Evolutionary conservation across 345 rosid species (phyloP).

Genomic region (Punica granatum): DNA sequence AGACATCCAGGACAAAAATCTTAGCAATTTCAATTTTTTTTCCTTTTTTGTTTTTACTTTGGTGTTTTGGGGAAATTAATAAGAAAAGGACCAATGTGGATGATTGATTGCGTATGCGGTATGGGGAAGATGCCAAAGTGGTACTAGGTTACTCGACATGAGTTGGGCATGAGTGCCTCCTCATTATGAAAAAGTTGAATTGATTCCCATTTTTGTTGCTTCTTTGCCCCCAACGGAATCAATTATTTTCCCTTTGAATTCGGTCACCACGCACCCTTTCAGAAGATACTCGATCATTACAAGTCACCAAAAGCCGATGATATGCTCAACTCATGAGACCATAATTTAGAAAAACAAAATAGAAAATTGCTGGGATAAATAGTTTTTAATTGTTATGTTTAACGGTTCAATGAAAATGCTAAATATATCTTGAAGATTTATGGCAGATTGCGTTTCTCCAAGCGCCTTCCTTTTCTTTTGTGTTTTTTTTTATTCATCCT

Average conservation of each 20-base stretch:
- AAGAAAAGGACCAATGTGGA: slow-evolving; percentile 1
- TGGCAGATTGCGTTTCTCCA: too few relatives aligned
- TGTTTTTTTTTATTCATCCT: too few relatives aligned
- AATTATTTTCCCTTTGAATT: slow-evolving; percentile 7
- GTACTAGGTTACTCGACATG: slow-evolving; percentile 59
- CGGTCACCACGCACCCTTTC: background rate
- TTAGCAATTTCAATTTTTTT: too few relatives aligned
- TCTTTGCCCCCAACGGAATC: background rate
- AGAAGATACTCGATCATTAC: background rate
- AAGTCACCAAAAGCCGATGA: background rate
- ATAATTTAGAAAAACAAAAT: too few relatives aligned
- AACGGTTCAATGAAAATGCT: too few relatives aligned
- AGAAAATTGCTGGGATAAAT: too few relatives aligned
- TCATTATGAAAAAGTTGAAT: background rate
- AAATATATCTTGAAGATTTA: too few relatives aligned
- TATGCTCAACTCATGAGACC: too few relatives aligned
- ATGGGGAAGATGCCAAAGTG: slow-evolving; percentile 15
- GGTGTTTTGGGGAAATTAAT: background rate
- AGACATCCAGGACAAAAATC: too few relatives aligned
- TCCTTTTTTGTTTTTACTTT: background rate
- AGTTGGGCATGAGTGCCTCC: slow-evolving; percentile 18
- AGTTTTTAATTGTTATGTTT: too few relatives aligned
- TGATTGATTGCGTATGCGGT: slow-evolving; percentile 5
- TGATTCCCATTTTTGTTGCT: background rate
- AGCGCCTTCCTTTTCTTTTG: too few relatives aligned